phyloP scores from a whole-genome alignment of 345 rosid genomes.

The Arabis alpina region DNA sequence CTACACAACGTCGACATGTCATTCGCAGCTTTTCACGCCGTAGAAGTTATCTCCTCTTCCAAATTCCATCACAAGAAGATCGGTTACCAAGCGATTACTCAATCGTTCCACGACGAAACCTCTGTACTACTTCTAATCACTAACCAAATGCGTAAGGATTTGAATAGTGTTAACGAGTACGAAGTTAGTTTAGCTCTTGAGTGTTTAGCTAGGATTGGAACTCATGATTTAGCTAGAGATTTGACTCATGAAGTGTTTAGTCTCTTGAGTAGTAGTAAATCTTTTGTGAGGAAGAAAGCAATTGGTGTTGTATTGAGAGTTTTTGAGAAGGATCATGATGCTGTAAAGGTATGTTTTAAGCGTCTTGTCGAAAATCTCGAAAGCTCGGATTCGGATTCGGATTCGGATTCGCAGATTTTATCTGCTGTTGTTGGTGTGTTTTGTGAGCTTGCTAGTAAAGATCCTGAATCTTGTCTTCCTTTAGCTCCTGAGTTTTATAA shows the following conservation, averaged over 20 bases:
- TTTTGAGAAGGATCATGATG: constrained; percentile 83
- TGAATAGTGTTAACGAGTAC: constrained; percentile 60
- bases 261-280: constrained; percentile 65
- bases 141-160: constrained; percentile 82
- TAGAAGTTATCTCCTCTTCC: constrained; percentile 81
- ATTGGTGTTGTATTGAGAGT: constrained; percentile 70
- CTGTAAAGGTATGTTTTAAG: constrained; percentile 85
- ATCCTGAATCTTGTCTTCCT: constrained; percentile 77
- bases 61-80: constrained; percentile 66
- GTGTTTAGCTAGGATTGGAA: constrained; percentile 76
- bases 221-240: constrained; percentile 80
- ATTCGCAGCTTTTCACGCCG: constrained; percentile 87
- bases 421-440: constrained; percentile 85
- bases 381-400: constrained; percentile 73
- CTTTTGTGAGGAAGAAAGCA: constrained; percentile 71
- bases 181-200: constrained; percentile 84
- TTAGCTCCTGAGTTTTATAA: constrained; percentile 88
- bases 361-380: constrained; percentile 86
- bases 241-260: constrained; percentile 78
- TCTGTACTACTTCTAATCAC: constrained; percentile 76
- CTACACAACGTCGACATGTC: constrained; percentile 79
- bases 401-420: constrained; percentile 62
- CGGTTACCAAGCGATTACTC: constrained; percentile 79
- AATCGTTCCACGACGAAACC: constrained; percentile 74
- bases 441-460: constrained; percentile 73